Evolutionary conservation across 2,329 filamentous ascomycete species (phyloP).

Genomic region (Teratosphaeria epicoccoides): DNA sequence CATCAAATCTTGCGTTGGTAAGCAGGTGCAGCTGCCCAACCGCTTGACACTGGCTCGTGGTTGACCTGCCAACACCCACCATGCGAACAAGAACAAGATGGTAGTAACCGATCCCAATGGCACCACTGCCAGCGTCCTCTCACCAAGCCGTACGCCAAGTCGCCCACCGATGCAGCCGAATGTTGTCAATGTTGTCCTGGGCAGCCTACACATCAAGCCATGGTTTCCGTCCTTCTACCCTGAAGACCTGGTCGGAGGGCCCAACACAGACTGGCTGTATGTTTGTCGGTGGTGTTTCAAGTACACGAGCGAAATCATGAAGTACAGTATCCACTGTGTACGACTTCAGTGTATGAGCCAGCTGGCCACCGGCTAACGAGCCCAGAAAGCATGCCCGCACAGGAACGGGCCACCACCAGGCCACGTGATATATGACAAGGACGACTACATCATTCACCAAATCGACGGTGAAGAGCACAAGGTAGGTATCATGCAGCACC

Average conservation of each 20-base stretch:
- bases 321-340: constrained; percentile 38
- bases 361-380: constrained; percentile 9
- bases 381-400: constrained; percentile 34
- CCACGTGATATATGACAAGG: constrained; percentile 63
- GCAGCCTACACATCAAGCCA: constrained; percentile 70
- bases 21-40: not conserved
- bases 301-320: constrained; percentile 54
- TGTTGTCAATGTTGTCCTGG: constrained; percentile 76
- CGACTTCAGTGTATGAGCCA: constrained; percentile 6
- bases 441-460: constrained; percentile 79
- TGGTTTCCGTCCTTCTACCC: constrained; percentile 91
- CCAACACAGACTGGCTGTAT: constrained; percentile 50
- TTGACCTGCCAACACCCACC: not conserved
- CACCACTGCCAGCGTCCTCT: constrained; percentile 6
- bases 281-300: constrained; percentile 93
- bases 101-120: constrained; percentile 7
- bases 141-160: constrained; percentile 14
- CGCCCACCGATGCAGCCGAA: constrained; percentile 50
- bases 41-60: not conserved
- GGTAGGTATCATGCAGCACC: constrained; percentile 11
- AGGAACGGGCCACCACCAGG: constrained; percentile 48
- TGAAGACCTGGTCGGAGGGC: constrained; percentile 46
- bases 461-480: constrained; percentile 81
- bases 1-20: not conserved
- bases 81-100: constrained; percentile 5